Conservation (phyloP, 495 filamentous ascomycete species). For the Neurospora pannonica region DNA sequence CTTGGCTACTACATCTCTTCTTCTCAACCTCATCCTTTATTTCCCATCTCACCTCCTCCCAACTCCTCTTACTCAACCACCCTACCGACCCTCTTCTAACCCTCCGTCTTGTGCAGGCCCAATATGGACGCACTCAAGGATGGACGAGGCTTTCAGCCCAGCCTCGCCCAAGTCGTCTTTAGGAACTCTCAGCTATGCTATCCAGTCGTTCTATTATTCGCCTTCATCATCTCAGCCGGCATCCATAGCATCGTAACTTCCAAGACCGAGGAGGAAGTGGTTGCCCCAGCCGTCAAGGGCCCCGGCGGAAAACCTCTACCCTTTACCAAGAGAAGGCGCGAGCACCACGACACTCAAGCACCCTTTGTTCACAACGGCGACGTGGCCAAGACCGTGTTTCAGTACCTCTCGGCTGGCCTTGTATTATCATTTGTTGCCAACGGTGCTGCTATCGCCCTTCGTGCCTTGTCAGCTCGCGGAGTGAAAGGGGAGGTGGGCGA, state of each 20-base stretch:
- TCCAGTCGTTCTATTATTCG: conserved; percentile 31
- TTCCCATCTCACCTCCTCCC: neutral
- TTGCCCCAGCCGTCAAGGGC: conserved; percentile 37
- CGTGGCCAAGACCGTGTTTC: conserved; percentile 62
- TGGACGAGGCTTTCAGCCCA: conserved; percentile 10
- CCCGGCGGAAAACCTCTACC: conserved; percentile 80
- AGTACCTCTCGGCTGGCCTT: conserved; percentile 57
- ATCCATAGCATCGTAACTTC: conserved; percentile 35
- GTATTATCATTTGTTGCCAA: conserved; percentile 67
- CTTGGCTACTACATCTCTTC: neutral
- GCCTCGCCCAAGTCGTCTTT: conserved; percentile 25
- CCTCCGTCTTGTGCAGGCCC: conserved; percentile 7
- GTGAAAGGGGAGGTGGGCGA: neutral
- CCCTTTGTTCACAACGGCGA: conserved; percentile 33
- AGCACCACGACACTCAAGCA: conserved; percentile 23
- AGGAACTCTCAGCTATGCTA: conserved; percentile 33
- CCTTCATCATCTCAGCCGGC: conserved; percentile 32
- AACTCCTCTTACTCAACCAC: neutral
- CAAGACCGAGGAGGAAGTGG: conserved; percentile 32
- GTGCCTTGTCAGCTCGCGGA: conserved; percentile 58
- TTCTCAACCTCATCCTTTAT: neutral
- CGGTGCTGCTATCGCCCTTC: conserved; percentile 62
- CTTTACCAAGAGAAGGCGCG: conserved; percentile 37
- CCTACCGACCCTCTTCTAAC: neutral
- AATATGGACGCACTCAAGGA: conserved; percentile 16